Base-by-base conservation (phyloP, 23 red algal genomes). In the Agarophyton chilense region DNA sequence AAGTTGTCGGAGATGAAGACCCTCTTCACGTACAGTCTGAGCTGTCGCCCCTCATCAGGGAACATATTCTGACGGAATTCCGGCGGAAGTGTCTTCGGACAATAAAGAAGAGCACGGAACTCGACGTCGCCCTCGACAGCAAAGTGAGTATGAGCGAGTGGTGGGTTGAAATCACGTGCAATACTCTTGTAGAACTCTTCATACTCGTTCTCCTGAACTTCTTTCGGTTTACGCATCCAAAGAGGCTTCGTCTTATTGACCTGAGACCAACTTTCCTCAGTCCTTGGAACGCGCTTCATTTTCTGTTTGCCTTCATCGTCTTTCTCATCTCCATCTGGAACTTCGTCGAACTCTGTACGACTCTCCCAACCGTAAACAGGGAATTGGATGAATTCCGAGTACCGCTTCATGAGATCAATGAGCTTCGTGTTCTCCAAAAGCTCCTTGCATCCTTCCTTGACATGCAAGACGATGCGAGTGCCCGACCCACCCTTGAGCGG, bases 1-100 rank as follows among this genome's bases (percentile, higher is more conserved):
- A 98, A 98, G 53, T 90, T 93, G 43, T 98, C 96, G 54, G 96
- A 98, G 57, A 98, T 98, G 71, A 98, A 98, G n/a, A 98, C 96
- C 28, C 96, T 62, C 91, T 95, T 93, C 14, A 98, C 96, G 77
- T 98, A 98, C 18, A 98, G 90, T 31, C 89, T 55, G 35, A 98
- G 52, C 36, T 56, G 56, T 26, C 90, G 79, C 31, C 87, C 89
- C 11, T 83, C 84, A 10, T 98, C 93, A 29, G 79, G 78, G 61
- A 98, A 98, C 96, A 98, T 98, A 78, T 95, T 94, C 85, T 98
- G 96, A 42, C 85, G 82, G 38, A 98, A 71, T 47, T 98, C 93
- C 54, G 92, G 85, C 22, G 96, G 96, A 24, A 98, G 88, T 19
- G 65, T 51, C 70, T 86, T 82, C 25, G 96, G 96, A 35, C 84